Conservation (phyloP, 2,329 filamentous ascomycete genomes). For the Diplocarpon rosae region DNA sequence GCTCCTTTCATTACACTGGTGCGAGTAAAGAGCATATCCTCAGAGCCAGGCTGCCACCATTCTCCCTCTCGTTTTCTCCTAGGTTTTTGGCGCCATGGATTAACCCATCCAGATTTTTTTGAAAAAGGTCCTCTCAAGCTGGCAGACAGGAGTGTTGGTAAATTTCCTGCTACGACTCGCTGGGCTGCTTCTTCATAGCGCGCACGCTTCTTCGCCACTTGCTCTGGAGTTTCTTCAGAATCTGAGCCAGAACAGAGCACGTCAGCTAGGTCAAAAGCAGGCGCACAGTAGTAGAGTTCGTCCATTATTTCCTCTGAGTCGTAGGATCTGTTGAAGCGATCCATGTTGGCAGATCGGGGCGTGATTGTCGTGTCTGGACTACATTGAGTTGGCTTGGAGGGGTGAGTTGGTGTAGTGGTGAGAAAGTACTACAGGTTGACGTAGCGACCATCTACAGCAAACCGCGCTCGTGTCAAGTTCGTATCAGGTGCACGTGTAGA, state of each 20-base stretch:
- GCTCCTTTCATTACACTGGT: conserved; percentile 16
- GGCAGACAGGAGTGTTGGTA: conserved; percentile 48
- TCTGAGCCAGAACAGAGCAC: conserved; percentile 47
- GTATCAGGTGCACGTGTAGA: conserved; percentile 1
- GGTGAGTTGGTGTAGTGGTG: not conserved
- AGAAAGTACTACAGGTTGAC: not conserved
- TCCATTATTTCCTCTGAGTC: conserved; percentile 8
- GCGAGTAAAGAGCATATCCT: conserved; percentile 19
- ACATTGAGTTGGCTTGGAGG: conserved; percentile 3
- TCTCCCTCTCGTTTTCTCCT: conserved; percentile 13
- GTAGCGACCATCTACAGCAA: conserved; percentile 1
- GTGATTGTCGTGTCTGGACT: not conserved
- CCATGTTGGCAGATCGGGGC: not conserved
- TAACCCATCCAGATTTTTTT: conserved; percentile 36
- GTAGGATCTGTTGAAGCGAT: conserved; percentile 1
- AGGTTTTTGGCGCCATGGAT: conserved; percentile 37
- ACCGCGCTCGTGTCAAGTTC: not conserved
- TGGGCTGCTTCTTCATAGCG: conserved; percentile 49
- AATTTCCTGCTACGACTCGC: conserved; percentile 44
- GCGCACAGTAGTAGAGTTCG: conserved; percentile 39
- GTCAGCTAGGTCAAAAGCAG: conserved; percentile 33
- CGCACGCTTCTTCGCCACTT: conserved; percentile 38
- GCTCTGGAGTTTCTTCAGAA: conserved; percentile 39
- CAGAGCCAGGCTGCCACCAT: conserved; percentile 19
- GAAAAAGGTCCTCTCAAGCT: conserved; percentile 51